Conservation (phyloP, 2,329 filamentous ascomycete species). For the Stagonosporopsis vannaccii region DNA sequence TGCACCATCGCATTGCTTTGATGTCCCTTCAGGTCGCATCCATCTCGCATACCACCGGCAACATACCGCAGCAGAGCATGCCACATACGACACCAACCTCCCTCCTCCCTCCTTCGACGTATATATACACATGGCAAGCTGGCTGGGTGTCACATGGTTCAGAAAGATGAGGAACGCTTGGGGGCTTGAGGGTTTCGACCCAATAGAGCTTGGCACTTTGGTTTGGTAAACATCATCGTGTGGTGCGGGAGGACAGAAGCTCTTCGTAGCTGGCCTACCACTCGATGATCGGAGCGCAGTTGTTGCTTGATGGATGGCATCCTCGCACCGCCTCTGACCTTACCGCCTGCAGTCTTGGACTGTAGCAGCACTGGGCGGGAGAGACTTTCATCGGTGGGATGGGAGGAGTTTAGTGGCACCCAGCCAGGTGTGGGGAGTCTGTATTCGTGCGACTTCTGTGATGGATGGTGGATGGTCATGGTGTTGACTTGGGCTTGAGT, state of each 20-base stretch:
- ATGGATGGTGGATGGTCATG: not conserved
- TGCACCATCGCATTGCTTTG: no score
- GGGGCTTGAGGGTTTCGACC: conserved; percentile 1
- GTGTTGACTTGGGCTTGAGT: not conserved
- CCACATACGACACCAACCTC: not conserved
- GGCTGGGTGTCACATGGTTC: conserved; percentile 13
- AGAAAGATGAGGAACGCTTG: conserved; percentile 15
- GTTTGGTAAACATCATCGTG: conserved; percentile 4
- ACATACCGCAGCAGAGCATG: no score
- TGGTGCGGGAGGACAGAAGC: conserved; percentile 12
- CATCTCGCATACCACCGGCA: no score
- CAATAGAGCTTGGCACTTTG: conserved; percentile 7
- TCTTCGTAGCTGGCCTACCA: conserved; percentile 11
- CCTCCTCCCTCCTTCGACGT: not conserved
- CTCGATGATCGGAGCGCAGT: conserved; percentile 5
- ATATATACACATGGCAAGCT: not conserved
- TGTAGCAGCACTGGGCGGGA: conserved; percentile 14
- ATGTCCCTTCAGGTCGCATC: no score
- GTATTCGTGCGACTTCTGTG: conserved; percentile 3
- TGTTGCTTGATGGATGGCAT: conserved; percentile 7
- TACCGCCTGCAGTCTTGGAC: conserved; percentile 11
- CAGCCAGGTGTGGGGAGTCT: conserved; percentile 7
- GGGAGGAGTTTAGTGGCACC: conserved; percentile 6
- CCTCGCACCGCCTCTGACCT: conserved; percentile 10
- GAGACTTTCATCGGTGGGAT: conserved; percentile 2